phyloP scores from a whole-genome alignment of 2,329 filamentous ascomycete genomes.

The Verticillium albo-atrum region DNA sequence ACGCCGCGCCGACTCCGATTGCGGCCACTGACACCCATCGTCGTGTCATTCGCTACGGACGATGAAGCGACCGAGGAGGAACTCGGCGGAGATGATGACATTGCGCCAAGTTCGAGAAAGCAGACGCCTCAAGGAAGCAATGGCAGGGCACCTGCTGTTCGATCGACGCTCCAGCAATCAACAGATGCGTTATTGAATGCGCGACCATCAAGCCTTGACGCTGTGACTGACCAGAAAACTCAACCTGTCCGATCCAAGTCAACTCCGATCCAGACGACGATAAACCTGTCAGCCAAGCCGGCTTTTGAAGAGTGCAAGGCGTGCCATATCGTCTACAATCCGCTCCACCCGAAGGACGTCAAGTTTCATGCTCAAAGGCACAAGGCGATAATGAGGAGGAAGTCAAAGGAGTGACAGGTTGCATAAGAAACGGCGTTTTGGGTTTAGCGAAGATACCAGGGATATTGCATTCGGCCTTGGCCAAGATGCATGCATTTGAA shows the following conservation, averaged over 20 bases:
- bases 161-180: neutral
- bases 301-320: slow-evolving; percentile 37
- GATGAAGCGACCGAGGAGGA: neutral
- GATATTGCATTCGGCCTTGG: neutral
- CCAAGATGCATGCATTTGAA: neutral
- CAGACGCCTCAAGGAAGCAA: neutral
- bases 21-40: slow-evolving; percentile 6
- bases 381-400: slow-evolving; percentile 17
- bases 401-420: neutral
- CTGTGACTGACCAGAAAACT: neutral
- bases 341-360: slow-evolving; percentile 36
- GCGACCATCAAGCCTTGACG: neutral
- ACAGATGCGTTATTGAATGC: neutral
- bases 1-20: slow-evolving; percentile 12
- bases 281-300: slow-evolving; percentile 37
- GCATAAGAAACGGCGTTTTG: neutral
- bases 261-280: slow-evolving; percentile 32
- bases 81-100: neutral
- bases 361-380: slow-evolving; percentile 37
- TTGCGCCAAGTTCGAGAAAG: neutral
- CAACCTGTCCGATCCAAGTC: slow-evolving; percentile 12
- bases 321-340: slow-evolving; percentile 40
- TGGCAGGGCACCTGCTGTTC: neutral
- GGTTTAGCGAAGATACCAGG: neutral
- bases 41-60: neutral